These are phyloP conservation scores for Tricholomella constricta DNA, from an alignment of 768 basidiomycete genomes.

Conservation along the genomic window DNA sequence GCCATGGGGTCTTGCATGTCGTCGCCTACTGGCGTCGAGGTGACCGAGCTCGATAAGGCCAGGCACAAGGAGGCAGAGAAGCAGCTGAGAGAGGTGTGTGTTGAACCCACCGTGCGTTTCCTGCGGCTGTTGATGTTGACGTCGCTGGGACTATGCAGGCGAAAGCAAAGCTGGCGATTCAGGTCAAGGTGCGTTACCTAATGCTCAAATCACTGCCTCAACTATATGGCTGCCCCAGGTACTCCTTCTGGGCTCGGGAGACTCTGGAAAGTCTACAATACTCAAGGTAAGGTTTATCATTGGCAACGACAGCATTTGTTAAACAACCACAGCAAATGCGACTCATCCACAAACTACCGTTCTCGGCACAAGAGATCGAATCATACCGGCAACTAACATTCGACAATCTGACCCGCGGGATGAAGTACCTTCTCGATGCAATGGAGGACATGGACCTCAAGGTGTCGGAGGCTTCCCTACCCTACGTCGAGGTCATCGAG, in stretches of 20 bases:
- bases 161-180: constrained; percentile 65
- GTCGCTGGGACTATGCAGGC: constrained; percentile 47
- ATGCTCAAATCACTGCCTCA: not conserved
- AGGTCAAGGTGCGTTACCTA: constrained; percentile 66
- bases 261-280: constrained; percentile 92
- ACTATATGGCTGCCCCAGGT: constrained; percentile 47
- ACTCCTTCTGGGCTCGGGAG: constrained; percentile 88
- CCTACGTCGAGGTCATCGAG: constrained; percentile 64
- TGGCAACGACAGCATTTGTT: not conserved
- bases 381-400: constrained; percentile 91
- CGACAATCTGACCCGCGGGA: constrained; percentile 86
- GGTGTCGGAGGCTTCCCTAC: constrained; percentile 60
- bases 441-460: constrained; percentile 89
- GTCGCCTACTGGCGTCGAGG: constrained; percentile 51
- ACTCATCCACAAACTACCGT: constrained; percentile 87
- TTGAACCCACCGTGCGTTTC: not conserved
- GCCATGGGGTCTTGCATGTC: constrained; percentile 84
- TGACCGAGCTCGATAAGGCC: constrained; percentile 69
- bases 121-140: constrained; percentile 3
- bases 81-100: constrained; percentile 70
- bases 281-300: constrained; percentile 62
- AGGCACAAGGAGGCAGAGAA: constrained; percentile 74
- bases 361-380: constrained; percentile 81
- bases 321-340: constrained; percentile 83
- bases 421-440: constrained; percentile 80